These are phyloP conservation scores for Leccinum pellstonianum DNA, from an alignment of 768 basidiomycete species.

Conservation along the genomic window DNA sequence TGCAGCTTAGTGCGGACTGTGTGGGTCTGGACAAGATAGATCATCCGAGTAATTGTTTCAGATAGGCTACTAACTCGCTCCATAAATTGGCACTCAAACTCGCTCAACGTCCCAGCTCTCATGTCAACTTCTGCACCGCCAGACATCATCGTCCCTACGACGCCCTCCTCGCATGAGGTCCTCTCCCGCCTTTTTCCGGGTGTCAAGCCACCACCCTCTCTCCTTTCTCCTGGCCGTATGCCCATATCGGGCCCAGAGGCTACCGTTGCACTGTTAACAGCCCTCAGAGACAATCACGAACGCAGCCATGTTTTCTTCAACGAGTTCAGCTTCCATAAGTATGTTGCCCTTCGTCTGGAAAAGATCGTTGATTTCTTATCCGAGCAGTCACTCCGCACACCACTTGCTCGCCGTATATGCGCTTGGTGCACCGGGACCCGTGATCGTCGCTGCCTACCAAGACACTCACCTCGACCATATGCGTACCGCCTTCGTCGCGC, in stretches of 20 bases:
- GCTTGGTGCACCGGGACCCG: slow-evolving; percentile 48
- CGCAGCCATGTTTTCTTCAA: slow-evolving; percentile 57
- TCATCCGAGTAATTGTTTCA: not conserved
- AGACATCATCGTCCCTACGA: slow-evolving; percentile 17
- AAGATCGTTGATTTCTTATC: not conserved
- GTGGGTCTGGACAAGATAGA: too few relatives aligned
- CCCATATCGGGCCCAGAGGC: slow-evolving; percentile 41
- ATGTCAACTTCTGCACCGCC: slow-evolving; percentile 32
- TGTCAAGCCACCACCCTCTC: slow-evolving; percentile 31
- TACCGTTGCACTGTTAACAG: slow-evolving; percentile 36
- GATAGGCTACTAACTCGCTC: not conserved
- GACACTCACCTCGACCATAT: slow-evolving; percentile 39
- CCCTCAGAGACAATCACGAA: slow-evolving; percentile 52
- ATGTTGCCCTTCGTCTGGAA: not conserved
- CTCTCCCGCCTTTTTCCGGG: slow-evolving; percentile 34
- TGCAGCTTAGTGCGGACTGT: too few relatives aligned
- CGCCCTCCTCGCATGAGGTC: slow-evolving; percentile 19
- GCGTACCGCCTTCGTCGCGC: slow-evolving; percentile 33
- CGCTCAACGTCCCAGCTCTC: not conserved
- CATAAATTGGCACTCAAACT: slow-evolving; percentile 9
- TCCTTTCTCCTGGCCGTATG: slow-evolving; percentile 36
- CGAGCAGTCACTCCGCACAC: slow-evolving; percentile 54
- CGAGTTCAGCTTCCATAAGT: slow-evolving; percentile 35
- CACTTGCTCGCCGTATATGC: slow-evolving; percentile 58
- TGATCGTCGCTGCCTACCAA: slow-evolving; percentile 44